Conservation (phyloP, 1,284 basidiomycete genomes). For the Trichosporon asahii region DNA sequence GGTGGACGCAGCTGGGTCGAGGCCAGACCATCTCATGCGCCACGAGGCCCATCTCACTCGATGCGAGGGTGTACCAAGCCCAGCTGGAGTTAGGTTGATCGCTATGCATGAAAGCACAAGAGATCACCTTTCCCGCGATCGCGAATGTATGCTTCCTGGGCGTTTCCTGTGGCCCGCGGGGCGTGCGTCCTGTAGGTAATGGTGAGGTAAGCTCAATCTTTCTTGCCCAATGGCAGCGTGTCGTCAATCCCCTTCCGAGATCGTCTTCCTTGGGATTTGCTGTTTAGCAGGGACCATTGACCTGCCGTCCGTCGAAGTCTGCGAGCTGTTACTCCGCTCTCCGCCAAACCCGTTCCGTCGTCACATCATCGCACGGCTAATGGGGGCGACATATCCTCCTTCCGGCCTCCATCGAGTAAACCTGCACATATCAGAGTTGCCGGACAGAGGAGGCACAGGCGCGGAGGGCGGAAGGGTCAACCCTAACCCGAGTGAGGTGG, state of each 20-base stretch:
- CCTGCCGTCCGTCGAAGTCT: no score
- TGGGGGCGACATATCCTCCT: neutral
- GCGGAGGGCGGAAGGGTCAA: neutral
- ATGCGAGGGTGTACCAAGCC: neutral
- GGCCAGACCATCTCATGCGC: neutral
- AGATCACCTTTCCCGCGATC: neutral
- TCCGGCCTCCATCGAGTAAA: neutral
- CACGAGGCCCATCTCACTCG: neutral
- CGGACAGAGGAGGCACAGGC: neutral
- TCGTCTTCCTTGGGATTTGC: neutral
- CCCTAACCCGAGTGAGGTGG: neutral
- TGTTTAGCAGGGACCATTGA: no score
- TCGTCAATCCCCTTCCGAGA: neutral
- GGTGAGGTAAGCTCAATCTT: neutral
- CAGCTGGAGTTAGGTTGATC: neutral
- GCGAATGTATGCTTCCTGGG: neutral
- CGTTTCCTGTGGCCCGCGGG: neutral
- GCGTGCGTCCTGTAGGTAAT: neutral
- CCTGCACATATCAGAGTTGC: neutral
- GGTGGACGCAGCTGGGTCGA: neutral
- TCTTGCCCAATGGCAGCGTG: neutral
- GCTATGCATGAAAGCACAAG: neutral
- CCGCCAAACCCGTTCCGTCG: neutral
- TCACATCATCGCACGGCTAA: neutral
- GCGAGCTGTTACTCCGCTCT: neutral